Evolutionary conservation across 1,139 yeast species (phyloP), one percentile per base, ranked within the genome.

Genomic region (Hyphopichia wangnamkhiaoensis): DNA sequence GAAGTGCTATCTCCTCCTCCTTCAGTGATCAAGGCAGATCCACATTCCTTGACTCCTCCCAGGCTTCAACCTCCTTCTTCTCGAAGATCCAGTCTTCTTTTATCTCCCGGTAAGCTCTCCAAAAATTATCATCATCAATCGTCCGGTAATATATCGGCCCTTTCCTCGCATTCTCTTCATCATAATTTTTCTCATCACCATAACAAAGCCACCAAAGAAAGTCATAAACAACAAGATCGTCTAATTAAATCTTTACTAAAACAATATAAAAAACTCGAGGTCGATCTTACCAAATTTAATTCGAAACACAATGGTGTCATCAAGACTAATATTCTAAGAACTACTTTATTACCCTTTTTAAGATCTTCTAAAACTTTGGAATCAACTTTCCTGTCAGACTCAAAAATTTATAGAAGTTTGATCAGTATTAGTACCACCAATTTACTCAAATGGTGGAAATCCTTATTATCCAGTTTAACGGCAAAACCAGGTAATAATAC

Each of bases 401-500:
- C 60, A 31, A 55, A 56, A 44, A 56, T 69, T 35, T 61, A 64
- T 55, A 48, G 49, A 39, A 63, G 69, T 48, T 54, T 71, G 44
- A 54, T 59, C n/a, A 61, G 66, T 39, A 64, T 71, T 2, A 58
- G 67, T 4, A 45, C 65, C 7, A 56, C 71, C 35, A 64, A 78
- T 5, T 61, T 84, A 16, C 58, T 74, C 19, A 74, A 72, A 49
- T 85, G 94, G 94, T 85, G 93, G 93, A 53, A 63, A 8, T 71
- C 78, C 16, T 59, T 82, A n/a, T 58, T 85, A 16, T 57, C 59
- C 8, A 68, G 74, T 7, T 58, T 79, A 39, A 56, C 62, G 37
- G 14, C 37, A 17, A 40, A 36, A 20, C 36, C 7, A 25, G 37
- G 33, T 12, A 43, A 21, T 29, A 39, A 8, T 31, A 46, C 7